phyloP scores from a whole-genome alignment of 2,329 filamentous ascomycete species.

The Emydomyces testavorans region DNA sequence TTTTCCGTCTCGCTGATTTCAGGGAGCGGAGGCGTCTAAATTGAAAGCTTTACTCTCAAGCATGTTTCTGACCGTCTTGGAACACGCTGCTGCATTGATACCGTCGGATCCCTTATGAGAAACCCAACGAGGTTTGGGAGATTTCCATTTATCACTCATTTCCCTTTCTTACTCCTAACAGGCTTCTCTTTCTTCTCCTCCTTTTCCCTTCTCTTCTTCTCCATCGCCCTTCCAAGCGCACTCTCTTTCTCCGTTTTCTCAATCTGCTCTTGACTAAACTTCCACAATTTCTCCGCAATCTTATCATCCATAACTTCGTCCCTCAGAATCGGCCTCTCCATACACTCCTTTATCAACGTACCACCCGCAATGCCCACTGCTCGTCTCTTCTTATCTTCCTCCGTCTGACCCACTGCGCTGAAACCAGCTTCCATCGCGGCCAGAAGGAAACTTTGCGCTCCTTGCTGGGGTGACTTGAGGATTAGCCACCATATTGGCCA shows the following conservation, averaged over 20 bases:
- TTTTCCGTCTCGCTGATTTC: too few species aligned
- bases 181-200: slow-evolving; percentile 15
- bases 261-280: slow-evolving; percentile 74
- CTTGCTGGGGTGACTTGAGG: slow-evolving; percentile 71
- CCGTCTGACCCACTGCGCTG: slow-evolving; percentile 39
- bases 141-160: slow-evolving; percentile 7
- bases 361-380: slow-evolving; percentile 40
- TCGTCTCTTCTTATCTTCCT: slow-evolving; percentile 4
- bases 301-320: slow-evolving; percentile 66
- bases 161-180: slow-evolving; percentile 10
- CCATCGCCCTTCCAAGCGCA: slow-evolving; percentile 49
- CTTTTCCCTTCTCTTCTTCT: slow-evolving; percentile 42
- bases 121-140: too few species aligned
- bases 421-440: slow-evolving; percentile 72
- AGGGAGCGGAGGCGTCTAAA: too few species aligned
- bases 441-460: slow-evolving; percentile 74
- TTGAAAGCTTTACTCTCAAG: too few species aligned
- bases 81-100: too few species aligned
- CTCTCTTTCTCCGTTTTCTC: slow-evolving; percentile 70
- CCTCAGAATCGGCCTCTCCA: slow-evolving; percentile 58
- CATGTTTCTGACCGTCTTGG: too few species aligned
- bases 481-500: slow-evolving; percentile 80
- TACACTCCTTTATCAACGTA: slow-evolving; percentile 78
- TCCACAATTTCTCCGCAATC: slow-evolving; percentile 76
- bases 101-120: too few species aligned